These are phyloP conservation scores for Rubus idaeus DNA, from an alignment of 306 rosid genomes.

Conservation along the genomic window DNA sequence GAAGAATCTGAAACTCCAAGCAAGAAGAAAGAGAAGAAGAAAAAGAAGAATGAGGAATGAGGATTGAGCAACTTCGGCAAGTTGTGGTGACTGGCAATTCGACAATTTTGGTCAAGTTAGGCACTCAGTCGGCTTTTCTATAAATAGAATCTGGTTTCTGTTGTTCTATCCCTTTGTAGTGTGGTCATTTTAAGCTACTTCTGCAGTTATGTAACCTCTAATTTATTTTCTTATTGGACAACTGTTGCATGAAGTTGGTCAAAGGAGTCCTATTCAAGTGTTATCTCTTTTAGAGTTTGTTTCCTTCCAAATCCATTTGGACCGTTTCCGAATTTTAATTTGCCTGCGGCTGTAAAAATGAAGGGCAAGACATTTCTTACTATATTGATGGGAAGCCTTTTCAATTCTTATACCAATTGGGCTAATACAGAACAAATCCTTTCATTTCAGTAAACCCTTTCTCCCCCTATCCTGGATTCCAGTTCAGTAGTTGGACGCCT, in stretches of 20 bases:
- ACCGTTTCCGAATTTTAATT: background rate
- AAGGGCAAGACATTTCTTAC: background rate
- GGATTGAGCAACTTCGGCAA: conserved; percentile 23
- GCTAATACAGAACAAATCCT: no score
- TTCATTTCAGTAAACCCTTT: no score
- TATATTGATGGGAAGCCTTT: background rate
- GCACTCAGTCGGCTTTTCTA: conserved; percentile 15
- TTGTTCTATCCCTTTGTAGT: conserved; percentile 1
- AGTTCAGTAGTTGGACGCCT: background rate
- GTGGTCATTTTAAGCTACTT: conserved; percentile 20
- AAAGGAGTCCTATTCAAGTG: conserved; percentile 4
- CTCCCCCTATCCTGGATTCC: background rate
- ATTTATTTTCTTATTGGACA: conserved; percentile 17
- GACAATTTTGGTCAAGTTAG: conserved; percentile 41
- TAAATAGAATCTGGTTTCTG: conserved; percentile 30
- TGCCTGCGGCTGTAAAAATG: background rate
- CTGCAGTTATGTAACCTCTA: conserved; percentile 19
- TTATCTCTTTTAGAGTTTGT: background rate
- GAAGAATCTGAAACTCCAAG: conserved; percentile 41
- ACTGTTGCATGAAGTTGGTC: conserved; percentile 15
- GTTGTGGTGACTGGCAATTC: background rate
- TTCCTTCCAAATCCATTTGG: background rate
- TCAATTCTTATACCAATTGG: background rate
- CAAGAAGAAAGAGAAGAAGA: conserved; percentile 55
- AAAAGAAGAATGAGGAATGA: conserved; percentile 43